These are phyloP conservation scores for Psophocarpus tetragonolobus DNA, from an alignment of 306 rosid genomes.

Conservation along the genomic window DNA sequence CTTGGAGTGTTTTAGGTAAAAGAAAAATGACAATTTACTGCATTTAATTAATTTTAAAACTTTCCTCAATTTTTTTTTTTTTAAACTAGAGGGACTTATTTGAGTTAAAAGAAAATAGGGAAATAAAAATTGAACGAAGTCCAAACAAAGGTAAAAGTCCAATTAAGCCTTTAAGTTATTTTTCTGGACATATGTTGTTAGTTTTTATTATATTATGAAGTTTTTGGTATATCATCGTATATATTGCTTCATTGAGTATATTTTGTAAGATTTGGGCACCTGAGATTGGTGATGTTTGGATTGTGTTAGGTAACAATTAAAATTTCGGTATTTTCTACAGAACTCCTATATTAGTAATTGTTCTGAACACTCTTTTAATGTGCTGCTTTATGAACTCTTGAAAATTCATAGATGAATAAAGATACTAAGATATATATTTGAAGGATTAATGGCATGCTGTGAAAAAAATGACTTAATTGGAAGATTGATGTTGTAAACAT, in stretches of 20 bases:
- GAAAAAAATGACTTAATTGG: not conserved
- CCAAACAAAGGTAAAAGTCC: not conserved
- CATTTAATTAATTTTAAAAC: not conserved
- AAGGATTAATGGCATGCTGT: not conserved
- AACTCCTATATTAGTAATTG: not conserved
- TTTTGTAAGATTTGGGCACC: not conserved
- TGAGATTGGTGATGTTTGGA: not conserved
- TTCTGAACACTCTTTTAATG: not conserved
- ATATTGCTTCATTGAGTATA: not conserved
- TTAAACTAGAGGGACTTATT: not conserved
- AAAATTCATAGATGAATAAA: not conserved
- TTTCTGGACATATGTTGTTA: not conserved
- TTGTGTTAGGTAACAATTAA: not conserved
- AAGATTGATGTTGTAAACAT: not conserved
- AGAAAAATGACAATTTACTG: not conserved
- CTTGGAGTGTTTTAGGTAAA: not conserved
- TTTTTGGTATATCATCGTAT: not conserved
- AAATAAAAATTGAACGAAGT: not conserved
- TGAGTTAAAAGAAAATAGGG: not conserved
- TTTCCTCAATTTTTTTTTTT: too few relatives aligned
- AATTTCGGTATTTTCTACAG: not conserved
- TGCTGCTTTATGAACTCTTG: not conserved
- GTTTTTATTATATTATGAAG: not conserved
- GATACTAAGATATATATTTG: not conserved
- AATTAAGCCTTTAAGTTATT: not conserved